Conservation (phyloP, 495 filamentous ascomycete genomes). For the Aspergillus bridgeri region DNA sequence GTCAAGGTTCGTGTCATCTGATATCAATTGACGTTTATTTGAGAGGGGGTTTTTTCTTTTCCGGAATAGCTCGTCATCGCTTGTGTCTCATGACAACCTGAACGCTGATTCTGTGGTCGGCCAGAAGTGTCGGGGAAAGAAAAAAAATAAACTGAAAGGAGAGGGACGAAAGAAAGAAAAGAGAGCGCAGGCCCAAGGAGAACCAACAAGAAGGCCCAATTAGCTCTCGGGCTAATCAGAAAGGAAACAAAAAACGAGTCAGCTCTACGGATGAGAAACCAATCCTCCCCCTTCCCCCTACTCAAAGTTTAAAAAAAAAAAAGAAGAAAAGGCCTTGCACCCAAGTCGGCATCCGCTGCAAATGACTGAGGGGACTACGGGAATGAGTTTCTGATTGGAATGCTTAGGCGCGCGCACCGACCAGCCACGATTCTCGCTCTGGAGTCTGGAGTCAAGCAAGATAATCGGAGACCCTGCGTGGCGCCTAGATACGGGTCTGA, state of each 20-base stretch:
- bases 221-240: background rate
- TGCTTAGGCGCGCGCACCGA: conserved; percentile 32
- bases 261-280: conserved; percentile 12
- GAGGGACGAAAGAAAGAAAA: background rate
- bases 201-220: background rate
- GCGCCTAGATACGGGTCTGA: conserved; percentile 35
- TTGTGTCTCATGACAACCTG: background rate
- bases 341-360: background rate
- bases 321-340: background rate
- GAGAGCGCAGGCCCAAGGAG: background rate
- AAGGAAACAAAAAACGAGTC: background rate
- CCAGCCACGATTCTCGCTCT: conserved; percentile 11
- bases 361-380: background rate
- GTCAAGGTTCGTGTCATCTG: conserved; percentile 10
- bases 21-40: background rate
- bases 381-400: conserved; percentile 22
- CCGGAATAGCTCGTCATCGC: background rate
- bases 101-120: background rate
- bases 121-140: background rate
- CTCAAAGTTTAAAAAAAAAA: conserved; percentile 16
- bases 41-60: background rate
- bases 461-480: conserved; percentile 37
- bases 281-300: background rate
- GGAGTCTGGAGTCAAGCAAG: conserved; percentile 20
- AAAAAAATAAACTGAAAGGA: background rate